A percentile compares a stretch with the other conserved stretches of the same genome.
Evolutionary conservation across 192 early-diverging fungal species (phyloP).

Genomic region (Backusella luteola): DNA sequence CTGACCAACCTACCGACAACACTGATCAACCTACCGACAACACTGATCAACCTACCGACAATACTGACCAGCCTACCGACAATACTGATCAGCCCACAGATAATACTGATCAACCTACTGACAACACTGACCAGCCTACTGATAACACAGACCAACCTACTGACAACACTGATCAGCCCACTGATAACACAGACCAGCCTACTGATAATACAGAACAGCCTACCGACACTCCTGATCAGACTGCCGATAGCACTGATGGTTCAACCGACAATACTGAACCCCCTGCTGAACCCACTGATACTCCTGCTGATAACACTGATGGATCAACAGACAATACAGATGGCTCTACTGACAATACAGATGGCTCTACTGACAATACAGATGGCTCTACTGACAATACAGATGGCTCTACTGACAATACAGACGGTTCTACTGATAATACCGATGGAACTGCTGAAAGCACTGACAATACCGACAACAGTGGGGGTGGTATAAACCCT

Average conservation of each 20-base stretch:
- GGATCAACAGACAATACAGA: not conserved
- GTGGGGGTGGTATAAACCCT: not conserved
- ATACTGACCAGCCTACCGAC: not conserved
- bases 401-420: not conserved
- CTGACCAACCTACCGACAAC: not conserved
- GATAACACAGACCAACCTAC: not conserved
- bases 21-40: not conserved
- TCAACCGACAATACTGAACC: not conserved
- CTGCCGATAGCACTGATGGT: not conserved
- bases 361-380: not conserved
- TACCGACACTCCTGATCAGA: not conserved
- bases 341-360: no score
- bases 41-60: not conserved
- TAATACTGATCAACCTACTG: not conserved
- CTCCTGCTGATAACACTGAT: not conserved
- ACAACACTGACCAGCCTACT: not conserved
- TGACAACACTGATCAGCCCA: not conserved
- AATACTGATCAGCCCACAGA: not conserved
- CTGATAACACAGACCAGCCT: not conserved
- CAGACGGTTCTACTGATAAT: not conserved
- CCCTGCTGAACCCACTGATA: no score
- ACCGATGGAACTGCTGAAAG: not conserved
- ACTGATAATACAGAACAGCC: not conserved
- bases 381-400: not conserved
- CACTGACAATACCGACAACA: not conserved